Evolutionary conservation across 1,284 basidiomycete species (phyloP).

Genomic region (Marasmius oreades): DNA sequence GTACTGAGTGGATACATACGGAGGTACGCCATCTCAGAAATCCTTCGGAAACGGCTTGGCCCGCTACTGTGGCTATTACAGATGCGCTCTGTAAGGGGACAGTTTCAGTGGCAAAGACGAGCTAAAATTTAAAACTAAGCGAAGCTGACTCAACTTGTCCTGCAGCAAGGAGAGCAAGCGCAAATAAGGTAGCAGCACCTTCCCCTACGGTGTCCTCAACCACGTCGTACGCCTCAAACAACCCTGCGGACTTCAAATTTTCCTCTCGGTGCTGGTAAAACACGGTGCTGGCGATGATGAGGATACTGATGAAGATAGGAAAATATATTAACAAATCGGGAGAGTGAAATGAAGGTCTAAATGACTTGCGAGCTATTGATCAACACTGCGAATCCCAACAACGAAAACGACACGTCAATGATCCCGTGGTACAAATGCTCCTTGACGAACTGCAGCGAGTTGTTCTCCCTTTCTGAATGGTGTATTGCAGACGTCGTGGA

Average conservation of each 20-base stretch:
- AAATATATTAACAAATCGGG: no score
- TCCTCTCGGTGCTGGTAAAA: neutral
- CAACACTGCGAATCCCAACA: conserved; percentile 4
- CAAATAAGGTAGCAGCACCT: conserved; percentile 4
- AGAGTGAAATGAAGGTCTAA: no score
- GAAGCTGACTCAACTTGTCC: neutral
- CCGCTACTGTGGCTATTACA: conserved; percentile 89
- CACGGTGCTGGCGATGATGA: neutral
- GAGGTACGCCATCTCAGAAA: conserved; percentile 89
- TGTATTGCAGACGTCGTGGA: neutral
- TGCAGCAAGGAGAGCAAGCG: neutral
- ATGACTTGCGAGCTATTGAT: conserved; percentile 4
- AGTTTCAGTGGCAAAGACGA: no score
- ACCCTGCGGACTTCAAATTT: neutral
- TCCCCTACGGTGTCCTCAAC: neutral
- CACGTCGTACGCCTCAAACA: conserved; percentile 5
- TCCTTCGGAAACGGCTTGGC: conserved; percentile 91
- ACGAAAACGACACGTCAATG: neutral
- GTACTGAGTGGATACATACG: no score
- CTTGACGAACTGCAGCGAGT: neutral
- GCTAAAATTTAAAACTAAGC: neutral
- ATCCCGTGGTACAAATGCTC: conserved; percentile 3
- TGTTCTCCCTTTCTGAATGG: conserved; percentile 2
- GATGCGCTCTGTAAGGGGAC: conserved; percentile 65
- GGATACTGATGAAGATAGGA: no score